Base-by-base conservation (phyloP, 768 basidiomycete species). In the Boletus eberwhitei region DNA sequence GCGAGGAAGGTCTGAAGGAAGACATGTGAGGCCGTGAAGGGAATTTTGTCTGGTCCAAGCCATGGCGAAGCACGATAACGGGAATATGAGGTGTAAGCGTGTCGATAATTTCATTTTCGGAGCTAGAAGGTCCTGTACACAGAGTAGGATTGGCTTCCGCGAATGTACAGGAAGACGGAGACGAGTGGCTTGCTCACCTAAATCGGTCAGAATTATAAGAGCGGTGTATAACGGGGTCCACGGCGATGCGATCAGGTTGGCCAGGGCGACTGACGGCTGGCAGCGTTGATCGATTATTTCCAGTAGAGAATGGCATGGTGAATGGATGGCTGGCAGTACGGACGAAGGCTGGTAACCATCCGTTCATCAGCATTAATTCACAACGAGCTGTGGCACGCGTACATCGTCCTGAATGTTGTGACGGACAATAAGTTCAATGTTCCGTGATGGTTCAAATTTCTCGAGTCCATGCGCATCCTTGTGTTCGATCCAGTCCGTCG, bases 401-500 rank as follows among this genome's bases (percentile, higher is more conserved):
- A 86, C 84, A 66, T 82, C 72, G 39, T 71, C 62, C 24, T 72
- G 67, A 48, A 70, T 64, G 46, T 77, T 74, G 58, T 79, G 82
- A 11, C 74, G 11, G 48, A 79, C 78, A 38, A 81, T 60, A 36
- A 89, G 76, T 62, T 88, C 84, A 8, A 89, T 72, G 61, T 89
- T 89, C 58, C 79, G 74, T 13, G 78, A 75, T 8, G 86, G 81
- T 60, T 87, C 87, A 38, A 80, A 82, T 54, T 79, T 82, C 65
- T 88, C 86, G 4, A 85, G 72, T 2, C 85, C 86, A 59, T 87
- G 82, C 1, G 74, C 76, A 64, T 86, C 84, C 22, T 74, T 75
- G 60, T 84, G 83, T 61, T 87, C 86, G 16, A 84, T 68, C 87
- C 88, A 89, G 62, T 86, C 82, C 8, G 87, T 88, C 2, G 86